Conservation (phyloP, 2,329 filamentous ascomycete genomes). For the Lecanicillium sp. region DNA sequence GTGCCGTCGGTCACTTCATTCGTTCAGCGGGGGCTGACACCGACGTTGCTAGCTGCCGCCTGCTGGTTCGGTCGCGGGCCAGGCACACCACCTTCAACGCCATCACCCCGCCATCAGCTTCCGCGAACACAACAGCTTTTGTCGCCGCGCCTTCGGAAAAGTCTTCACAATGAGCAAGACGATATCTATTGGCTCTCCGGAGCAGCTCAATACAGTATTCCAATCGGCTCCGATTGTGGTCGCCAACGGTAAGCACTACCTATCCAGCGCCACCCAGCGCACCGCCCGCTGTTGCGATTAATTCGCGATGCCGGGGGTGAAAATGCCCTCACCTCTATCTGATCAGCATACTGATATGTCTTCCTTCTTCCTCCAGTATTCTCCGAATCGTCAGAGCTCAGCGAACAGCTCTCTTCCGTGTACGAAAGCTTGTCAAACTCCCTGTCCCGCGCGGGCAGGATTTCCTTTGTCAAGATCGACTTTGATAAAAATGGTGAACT, state of each 20-base stretch:
- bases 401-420: slow-evolving; percentile 74
- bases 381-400: slow-evolving; percentile 79
- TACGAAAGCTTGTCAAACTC: slow-evolving; percentile 71
- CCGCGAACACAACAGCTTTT: not conserved
- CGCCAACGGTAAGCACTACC: slow-evolving; percentile 69
- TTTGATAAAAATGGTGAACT: slow-evolving; percentile 71
- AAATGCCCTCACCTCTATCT: too few relatives aligned
- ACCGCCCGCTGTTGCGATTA: not conserved
- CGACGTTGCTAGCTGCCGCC: not conserved
- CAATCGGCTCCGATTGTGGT: slow-evolving; percentile 73
- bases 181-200: slow-evolving; percentile 38
- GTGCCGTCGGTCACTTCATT: not conserved
- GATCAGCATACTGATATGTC: too few relatives aligned
- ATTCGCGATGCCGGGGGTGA: slow-evolving; percentile 18
- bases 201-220: slow-evolving; percentile 63
- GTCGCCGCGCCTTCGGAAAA: not conserved
- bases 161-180: slow-evolving; percentile 19
- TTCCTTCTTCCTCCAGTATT: slow-evolving; percentile 57
- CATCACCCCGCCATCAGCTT: slow-evolving; percentile 7
- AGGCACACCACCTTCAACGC: slow-evolving; percentile 2
- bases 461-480: slow-evolving; percentile 86
- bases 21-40: not conserved
- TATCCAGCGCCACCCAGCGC: slow-evolving; percentile 19
- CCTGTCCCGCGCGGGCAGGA: slow-evolving; percentile 63
- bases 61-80: not conserved